Conservation (phyloP, 352 stramenopile genomes). For the Phytopythium kandeliae region DNA sequence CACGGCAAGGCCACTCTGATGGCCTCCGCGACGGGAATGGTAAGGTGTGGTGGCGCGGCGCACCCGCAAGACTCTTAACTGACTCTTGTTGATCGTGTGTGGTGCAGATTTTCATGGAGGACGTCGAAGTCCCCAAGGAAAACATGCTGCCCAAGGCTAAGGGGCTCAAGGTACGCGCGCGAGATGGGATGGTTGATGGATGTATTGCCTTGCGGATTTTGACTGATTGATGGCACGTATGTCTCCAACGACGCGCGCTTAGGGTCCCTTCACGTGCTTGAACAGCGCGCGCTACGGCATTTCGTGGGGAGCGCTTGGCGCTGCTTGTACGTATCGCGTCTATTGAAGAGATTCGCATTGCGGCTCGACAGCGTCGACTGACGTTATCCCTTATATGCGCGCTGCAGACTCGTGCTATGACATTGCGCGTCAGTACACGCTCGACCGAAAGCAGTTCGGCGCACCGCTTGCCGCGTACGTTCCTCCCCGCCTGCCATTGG, state of each 20-base stretch:
- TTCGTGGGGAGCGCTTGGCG: constrained; percentile 95
- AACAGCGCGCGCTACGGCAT: constrained; percentile 98
- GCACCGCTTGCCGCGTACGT: constrained; percentile 91
- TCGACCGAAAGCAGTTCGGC: constrained; percentile 96
- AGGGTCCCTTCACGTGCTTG: constrained; percentile 96
- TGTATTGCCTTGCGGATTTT: no score
- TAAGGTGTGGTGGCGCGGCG: constrained; percentile 11
- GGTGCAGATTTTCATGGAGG: constrained; percentile 94
- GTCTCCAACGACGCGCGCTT: background rate
- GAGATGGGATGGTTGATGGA: background rate
- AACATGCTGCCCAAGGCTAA: constrained; percentile 92
- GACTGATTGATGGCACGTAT: background rate
- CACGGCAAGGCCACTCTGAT: constrained; percentile 96
- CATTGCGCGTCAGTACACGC: constrained; percentile 92
- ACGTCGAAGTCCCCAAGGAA: constrained; percentile 92
- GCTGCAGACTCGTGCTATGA: constrained; percentile 89
- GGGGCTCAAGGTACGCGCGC: constrained; percentile 57
- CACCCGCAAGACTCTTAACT: background rate
- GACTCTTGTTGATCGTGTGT: background rate
- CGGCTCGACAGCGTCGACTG: background rate
- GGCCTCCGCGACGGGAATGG: constrained; percentile 93
- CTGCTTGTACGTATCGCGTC: constrained; percentile 64
- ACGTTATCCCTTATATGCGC: background rate
- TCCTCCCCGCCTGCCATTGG: background rate
- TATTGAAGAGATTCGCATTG: background rate